A percentile compares a stretch with the other conserved stretches of the same genome.
phyloP scores from a whole-genome alignment of 1,284 basidiomycete genomes.

The Ceratobasidium papillatum region DNA sequence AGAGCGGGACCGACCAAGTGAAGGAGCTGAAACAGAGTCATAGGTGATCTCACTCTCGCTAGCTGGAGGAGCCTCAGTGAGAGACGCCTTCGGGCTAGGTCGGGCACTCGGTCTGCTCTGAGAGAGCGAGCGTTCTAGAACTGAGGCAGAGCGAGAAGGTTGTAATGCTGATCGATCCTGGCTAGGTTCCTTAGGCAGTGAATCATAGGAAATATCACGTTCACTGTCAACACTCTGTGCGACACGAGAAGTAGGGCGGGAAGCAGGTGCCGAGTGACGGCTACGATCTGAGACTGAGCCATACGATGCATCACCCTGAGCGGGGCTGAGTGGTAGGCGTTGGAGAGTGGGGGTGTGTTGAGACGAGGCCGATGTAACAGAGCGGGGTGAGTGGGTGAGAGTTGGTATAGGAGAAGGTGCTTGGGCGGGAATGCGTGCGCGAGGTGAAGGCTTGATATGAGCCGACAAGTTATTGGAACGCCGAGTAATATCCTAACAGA shows the following conservation, averaged over 20 bases:
- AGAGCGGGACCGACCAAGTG: conserved; percentile 8
- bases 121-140: conserved; percentile 15
- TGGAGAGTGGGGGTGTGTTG: conserved; percentile 37
- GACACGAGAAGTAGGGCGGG: conserved; percentile 23
- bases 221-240: conserved; percentile 21
- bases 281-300: conserved; percentile 36
- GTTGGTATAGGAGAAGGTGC: conserved; percentile 37
- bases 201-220: conserved; percentile 38
- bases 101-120: conserved; percentile 27
- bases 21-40: conserved; percentile 31
- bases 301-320: conserved; percentile 19
- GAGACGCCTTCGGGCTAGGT: conserved; percentile 22
- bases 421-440: conserved; percentile 30
- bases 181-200: conserved; percentile 22
- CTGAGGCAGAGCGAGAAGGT: conserved; percentile 2
- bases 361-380: conserved; percentile 36
- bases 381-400: conserved; percentile 37
- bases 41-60: conserved; percentile 39
- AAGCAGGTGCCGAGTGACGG: conserved; percentile 10
- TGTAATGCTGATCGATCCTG: conserved; percentile 6
- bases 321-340: conserved; percentile 34
- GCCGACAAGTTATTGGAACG: conserved; percentile 29
- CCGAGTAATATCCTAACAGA: conserved; percentile 24
- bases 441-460: conserved; percentile 39
- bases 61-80: conserved; percentile 10